Evolutionary conservation across 2,329 filamentous ascomycete species (phyloP).

Genomic region (Domatiomyces globalis): DNA sequence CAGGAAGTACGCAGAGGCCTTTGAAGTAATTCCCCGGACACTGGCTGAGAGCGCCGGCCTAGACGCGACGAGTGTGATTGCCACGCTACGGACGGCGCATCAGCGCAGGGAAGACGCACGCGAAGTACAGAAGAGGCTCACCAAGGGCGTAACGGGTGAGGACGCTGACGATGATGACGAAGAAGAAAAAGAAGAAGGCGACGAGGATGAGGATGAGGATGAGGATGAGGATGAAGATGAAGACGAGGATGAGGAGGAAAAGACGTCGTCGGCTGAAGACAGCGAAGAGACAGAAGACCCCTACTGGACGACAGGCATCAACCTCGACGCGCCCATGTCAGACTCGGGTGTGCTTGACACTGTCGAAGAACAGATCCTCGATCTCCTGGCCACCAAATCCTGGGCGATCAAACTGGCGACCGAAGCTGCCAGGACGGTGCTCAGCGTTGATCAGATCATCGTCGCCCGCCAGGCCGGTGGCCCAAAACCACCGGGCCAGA

Average conservation of each 20-base stretch:
- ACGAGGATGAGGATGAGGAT: conserved; percentile 10
- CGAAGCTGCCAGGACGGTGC: conserved; percentile 80
- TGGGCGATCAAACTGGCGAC: conserved; percentile 97
- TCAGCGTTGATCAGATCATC: conserved; percentile 98
- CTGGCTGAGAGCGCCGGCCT: conserved; percentile 89
- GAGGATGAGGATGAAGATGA: conserved; percentile 17
- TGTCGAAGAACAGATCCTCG: conserved; percentile 75
- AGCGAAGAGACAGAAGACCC: conserved; percentile 51
- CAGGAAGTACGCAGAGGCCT: conserved; percentile 92
- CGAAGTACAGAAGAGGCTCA: conserved; percentile 14
- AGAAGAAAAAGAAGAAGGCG: conserved; percentile 17
- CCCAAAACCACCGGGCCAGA: conserved; percentile 89
- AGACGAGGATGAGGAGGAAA: conserved; percentile 19
- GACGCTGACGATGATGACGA: conserved; percentile 13
- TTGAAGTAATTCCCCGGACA: conserved; percentile 89
- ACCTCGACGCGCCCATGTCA: conserved; percentile 75
- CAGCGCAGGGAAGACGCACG: conserved; percentile 33
- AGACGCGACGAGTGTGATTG: conserved; percentile 92
- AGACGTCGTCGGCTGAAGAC: conserved; percentile 24
- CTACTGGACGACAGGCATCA: conserved; percentile 81
- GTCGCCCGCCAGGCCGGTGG: conserved; percentile 94
- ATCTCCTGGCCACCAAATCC: conserved; percentile 79
- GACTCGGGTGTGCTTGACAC: conserved; percentile 67
- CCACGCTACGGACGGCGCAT: conserved; percentile 83
- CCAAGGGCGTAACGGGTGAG: conserved; percentile 11